Evolutionary conservation across 2,329 filamentous ascomycete genomes (phyloP), one percentile per base, ranked within the genome.

Genomic region (Sclerotiophoma versabilis): DNA sequence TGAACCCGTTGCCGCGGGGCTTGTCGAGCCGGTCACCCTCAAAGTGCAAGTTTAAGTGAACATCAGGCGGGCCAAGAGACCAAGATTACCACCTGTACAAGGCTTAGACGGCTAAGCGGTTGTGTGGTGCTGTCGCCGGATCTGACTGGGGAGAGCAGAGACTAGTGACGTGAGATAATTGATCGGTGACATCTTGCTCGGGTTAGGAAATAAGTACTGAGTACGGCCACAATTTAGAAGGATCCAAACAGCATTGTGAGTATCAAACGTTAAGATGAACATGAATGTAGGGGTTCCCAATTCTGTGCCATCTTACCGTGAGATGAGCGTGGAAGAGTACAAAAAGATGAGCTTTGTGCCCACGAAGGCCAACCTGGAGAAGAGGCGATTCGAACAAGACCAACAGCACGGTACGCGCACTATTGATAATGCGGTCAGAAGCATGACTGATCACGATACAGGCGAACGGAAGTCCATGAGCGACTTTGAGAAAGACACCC

Each of bases 101-200:
- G 53, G 47, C 53, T 56, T 51, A 50, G 46, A 37, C 47, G 42
- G 19, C 19, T 41, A 50, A 43, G 46, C 46, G 36, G 45, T 33
- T 46, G 22, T 46, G 39, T 30, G 15, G 44, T 54, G 12, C n/a
- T 23, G 33, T 25, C 19, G 11, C 22, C 20, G 22, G n/a, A 44
- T 27, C 2, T 45, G 30, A 49, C 33, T 46, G 34, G 39, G 20
- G 23, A 45, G 23, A 27, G 14, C 6, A 30, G n/a, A 17, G 8
- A 38, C 39, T 49, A 27, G 30, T 54, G 52, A 43, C 46, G 52
- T 46, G 23, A 50, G n/a, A 14, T 37, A 20, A 30, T 43, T 32
- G 20, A 32, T 37, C 23, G 38, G 19, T 49, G 22, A 22, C 34
- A 19, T 14, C 8, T 42, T 41, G 17, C 29, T 42, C 30, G 23